Evolutionary conservation across 2,329 filamentous ascomycete genomes (phyloP), one percentile per base, ranked within the genome.

Genomic region (Aureobasidium sp.): DNA sequence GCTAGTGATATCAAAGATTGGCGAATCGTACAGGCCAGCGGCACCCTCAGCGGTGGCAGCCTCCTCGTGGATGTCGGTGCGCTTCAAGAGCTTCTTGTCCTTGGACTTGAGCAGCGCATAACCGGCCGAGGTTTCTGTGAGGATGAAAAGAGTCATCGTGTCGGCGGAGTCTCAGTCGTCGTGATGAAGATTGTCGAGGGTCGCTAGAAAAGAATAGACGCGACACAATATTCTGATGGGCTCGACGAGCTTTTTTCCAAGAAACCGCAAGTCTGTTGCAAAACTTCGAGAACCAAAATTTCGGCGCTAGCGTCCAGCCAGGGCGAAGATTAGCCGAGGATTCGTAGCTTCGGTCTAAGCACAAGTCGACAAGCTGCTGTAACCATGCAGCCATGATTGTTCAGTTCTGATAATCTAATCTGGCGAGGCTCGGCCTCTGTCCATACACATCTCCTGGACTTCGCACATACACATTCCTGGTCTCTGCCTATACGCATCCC

Each of bases 71-170:
- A 96, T 78, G 72, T 92, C 86, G 77, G 93, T 89, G 72, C 89
- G 87, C 77, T 96, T 94, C 67, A 99, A 82, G 63, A 97, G 84
- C 82, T 97, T 97, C 85, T 97, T 97, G 84, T 97, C 93, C 76
- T 92, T 91, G 70, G 93, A 89, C 83, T 99, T 97, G 81, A 99
- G 91, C 76, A 99, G 85, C 77, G 92, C 94, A 81, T 97, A 97
- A 76, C 94, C 96, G 70, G 92, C 92, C 78, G 90, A 90, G 76
- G 92, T 97, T 80, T 97, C 92, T 72, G 88, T 88, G 70, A 97
- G 86, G 79, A 97, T 89, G 78, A 96, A 95, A 75, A 79, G 75
- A 51, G 74, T 75, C 77, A 79, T 79, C 61, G 59, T 71, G 68
- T 21, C 49, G 49, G 57, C 62, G 48, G 21, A n/a, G 48, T n/a